Evolutionary conservation across 1,139 yeast genomes (phyloP), one percentile per base, ranked within the genome.

Genomic region (Geotrichum restrictum): DNA sequence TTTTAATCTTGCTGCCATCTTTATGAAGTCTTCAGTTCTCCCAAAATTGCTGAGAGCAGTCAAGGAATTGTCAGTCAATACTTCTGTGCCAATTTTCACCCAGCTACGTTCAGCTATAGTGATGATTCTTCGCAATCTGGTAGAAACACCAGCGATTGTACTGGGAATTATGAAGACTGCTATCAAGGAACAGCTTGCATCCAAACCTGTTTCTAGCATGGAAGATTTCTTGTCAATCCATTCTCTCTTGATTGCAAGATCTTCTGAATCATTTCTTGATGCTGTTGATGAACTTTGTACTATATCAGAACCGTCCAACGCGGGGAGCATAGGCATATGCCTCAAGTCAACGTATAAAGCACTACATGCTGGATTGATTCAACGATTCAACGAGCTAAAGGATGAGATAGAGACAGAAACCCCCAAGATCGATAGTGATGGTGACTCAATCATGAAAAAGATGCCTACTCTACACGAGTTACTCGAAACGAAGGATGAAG

Each of bases 81-180:
- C 22, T 10, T 29, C 32, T 2, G 29, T 37, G 10, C 18, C 42
- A 24, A 56, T 62, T 21, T 67, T 65, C n/a, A 37, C 21, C 18
- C 62, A 70, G 16, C 67, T 74, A 18, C 63, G 64, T 31, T 60
- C 65, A 8, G 57, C 67, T 2, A 41, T 67, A 2, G 49, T 63
- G 14, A 71, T 81, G 21, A 70, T 88, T 29, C 68, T 84, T 3
- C 77, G 96, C 62, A 75, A 86, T 51, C 80, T 89, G 54, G 81
- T 83, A 63, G 98, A 91, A 65, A 77, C 81, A 1, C 68, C 71
- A 0, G 76, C 74, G 0, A 70, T 80, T 14, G 70, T 88, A 16
- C 71, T 73, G 27, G 70, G 71, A 16, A 70, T 78, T 44, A 79
- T 88, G 65, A 64, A 69, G 3, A 56, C 45, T 19, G 72, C 66